Evolutionary conservation across 179 eudicot species (phyloP).

Genomic region (Patellifolia procumbens): DNA sequence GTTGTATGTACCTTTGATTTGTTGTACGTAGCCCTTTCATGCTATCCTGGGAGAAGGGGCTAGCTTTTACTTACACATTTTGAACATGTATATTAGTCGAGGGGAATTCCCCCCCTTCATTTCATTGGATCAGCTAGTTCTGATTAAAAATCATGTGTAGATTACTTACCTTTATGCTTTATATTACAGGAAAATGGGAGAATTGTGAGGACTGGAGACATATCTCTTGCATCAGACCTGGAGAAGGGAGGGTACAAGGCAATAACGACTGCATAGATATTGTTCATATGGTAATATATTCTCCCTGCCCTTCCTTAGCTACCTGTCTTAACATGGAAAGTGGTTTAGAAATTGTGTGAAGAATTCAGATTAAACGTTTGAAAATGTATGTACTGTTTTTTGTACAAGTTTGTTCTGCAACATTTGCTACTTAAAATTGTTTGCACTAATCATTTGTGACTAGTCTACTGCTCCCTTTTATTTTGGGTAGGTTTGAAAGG

Average conservation of each 20-base stretch:
- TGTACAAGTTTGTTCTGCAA: background rate
- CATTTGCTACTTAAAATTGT: background rate
- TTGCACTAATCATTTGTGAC: background rate
- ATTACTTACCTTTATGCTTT: background rate
- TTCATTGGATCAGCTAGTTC: background rate
- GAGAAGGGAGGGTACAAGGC: constrained; percentile 91
- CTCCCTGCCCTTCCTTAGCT: constrained; percentile 12
- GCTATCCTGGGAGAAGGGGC: background rate
- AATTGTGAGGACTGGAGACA: constrained; percentile 84
- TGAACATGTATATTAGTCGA: background rate
- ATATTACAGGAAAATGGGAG: constrained; percentile 70
- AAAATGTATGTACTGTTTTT: background rate
- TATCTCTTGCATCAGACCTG: constrained; percentile 65
- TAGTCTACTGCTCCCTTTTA: background rate
- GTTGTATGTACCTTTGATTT: background rate
- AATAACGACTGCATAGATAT: constrained; percentile 45
- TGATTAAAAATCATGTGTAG: background rate
- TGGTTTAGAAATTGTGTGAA: background rate
- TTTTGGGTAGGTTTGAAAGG: background rate
- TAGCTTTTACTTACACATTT: background rate
- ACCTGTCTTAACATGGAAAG: background rate
- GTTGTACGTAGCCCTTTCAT: background rate
- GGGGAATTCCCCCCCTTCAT: no score
- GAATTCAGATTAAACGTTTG: background rate
- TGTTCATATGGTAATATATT: constrained; percentile 23